phyloP scores from a whole-genome alignment of 2,329 filamentous ascomycete genomes.

The Spiromastix sp. region DNA sequence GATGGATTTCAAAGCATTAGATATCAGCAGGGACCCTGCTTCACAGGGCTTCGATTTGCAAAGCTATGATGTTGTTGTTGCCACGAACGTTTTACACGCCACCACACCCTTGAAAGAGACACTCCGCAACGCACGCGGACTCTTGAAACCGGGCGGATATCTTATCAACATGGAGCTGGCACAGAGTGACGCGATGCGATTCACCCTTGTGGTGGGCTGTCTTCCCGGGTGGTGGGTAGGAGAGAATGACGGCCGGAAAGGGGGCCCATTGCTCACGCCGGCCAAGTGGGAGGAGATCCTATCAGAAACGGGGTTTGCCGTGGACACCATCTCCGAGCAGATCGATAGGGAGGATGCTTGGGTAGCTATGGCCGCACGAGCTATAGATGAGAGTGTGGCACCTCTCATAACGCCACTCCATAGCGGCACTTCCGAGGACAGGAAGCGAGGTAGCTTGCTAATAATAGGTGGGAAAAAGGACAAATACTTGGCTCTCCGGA shows the following conservation, averaged over 20 bases:
- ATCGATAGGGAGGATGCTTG: background rate
- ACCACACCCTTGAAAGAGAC: constrained; percentile 8
- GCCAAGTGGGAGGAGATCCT: constrained; percentile 7
- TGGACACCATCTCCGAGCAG: constrained; percentile 7
- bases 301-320: constrained; percentile 8
- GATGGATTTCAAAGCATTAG: constrained; percentile 11
- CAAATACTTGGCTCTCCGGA: too few species aligned
- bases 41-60: constrained; percentile 11
- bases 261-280: constrained; percentile 2
- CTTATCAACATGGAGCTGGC: constrained; percentile 32
- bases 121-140: constrained; percentile 7
- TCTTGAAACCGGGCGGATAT: constrained; percentile 29
- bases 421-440: too few species aligned
- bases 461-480: too few species aligned
- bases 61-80: constrained; percentile 13
- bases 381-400: too few species aligned
- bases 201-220: constrained; percentile 19
- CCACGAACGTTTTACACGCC: constrained; percentile 13
- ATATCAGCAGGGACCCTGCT: constrained; percentile 9
- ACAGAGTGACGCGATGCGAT: constrained; percentile 13
- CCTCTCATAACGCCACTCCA: too few species aligned
- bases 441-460: too few species aligned
- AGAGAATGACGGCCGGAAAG: constrained; percentile 3
- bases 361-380: constrained; percentile 4
- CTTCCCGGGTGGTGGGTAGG: constrained; percentile 21